Evolutionary conservation across 2,329 filamentous ascomycete species (phyloP), one percentile per base, ranked within the genome.

Genomic region (Sclerotinia borealis): DNA sequence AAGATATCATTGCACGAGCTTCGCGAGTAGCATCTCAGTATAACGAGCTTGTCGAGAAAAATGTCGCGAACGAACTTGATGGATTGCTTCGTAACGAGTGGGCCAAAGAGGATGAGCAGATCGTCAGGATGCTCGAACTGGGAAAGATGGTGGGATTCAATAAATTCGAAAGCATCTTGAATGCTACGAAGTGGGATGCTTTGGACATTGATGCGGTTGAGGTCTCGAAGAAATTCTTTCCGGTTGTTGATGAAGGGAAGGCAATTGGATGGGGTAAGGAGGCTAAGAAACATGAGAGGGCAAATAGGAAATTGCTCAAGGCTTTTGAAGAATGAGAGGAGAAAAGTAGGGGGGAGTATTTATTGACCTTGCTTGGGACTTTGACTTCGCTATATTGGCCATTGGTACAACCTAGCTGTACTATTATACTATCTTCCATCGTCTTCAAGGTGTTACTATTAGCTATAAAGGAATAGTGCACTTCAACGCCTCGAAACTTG

Each of bases 121-220:
- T 47, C 17, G 31, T 29, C 19, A 27, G 37, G 39, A 27, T 60
- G 10, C 37, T 63, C 9, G 22, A 37, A 19, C 27, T 63, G 22
- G 61, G 61, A 29, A 60, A 60, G 27, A 25, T 6, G 6, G 54
- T 63, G 11, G 61, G 61, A 4, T n/a, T 36, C 10, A 36, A 60
- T 13, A 63, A 51, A n/a, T 59, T 63, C 19, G 61, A 59, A 41
- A 36, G 36, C 13, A 50, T 63, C 29, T 36, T 63, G 36, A 50
- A 63, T 36, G 61, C 61, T 34, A 36, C 47, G 13, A 51, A 60
- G 19, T 36, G 37, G 27, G 37, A 41, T 34, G 17, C 9, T 11
- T 19, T 60, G 17, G 27, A 59, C 7, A 31, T 17, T 10, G 11
- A 51, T 25, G 25, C n/a, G 11, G 11, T 25, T 22, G 61, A 27